Evolutionary conservation across 1,139 yeast genomes (phyloP).

Genomic region (Magnusiomyces tetraspermus): DNA sequence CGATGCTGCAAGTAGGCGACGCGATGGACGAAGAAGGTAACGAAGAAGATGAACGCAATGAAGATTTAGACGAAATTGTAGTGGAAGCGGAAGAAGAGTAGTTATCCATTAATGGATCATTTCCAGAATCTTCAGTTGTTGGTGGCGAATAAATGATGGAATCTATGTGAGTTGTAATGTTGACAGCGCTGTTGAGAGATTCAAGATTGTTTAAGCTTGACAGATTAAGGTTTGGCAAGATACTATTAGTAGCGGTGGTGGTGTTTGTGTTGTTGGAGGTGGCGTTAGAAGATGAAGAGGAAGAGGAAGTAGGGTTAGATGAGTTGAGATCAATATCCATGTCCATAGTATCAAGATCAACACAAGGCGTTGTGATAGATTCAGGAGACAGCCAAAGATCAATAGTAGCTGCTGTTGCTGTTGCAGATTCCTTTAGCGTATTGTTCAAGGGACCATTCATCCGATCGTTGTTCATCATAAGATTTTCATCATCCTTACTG

Average conservation of each 20-base stretch:
- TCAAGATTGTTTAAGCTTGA: too few species aligned
- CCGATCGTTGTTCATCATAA: neutral
- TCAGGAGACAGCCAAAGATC: conserved; percentile 10
- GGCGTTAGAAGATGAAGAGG: neutral
- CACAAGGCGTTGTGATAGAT: conserved; percentile 2
- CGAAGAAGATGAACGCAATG: neutral
- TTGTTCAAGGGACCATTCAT: too few species aligned
- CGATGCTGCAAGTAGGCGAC: neutral
- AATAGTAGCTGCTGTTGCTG: conserved; percentile 4
- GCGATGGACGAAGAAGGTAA: too few species aligned
- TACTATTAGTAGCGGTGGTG: neutral
- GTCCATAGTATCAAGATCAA: neutral
- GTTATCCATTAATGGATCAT: too few species aligned
- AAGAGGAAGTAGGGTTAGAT: neutral
- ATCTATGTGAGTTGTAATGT: too few species aligned
- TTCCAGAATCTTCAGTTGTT: too few species aligned
- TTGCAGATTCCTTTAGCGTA: neutral
- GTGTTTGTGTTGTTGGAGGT: neutral
- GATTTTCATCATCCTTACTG: neutral
- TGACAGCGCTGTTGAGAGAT: too few species aligned
- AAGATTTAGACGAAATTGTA: neutral
- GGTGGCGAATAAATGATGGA: too few species aligned
- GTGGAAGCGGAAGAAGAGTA: neutral
- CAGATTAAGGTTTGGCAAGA: too few species aligned
- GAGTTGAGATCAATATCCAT: neutral